phyloP scores from a whole-genome alignment of 2,329 filamentous ascomycete genomes.

The Cladosporium velox region DNA sequence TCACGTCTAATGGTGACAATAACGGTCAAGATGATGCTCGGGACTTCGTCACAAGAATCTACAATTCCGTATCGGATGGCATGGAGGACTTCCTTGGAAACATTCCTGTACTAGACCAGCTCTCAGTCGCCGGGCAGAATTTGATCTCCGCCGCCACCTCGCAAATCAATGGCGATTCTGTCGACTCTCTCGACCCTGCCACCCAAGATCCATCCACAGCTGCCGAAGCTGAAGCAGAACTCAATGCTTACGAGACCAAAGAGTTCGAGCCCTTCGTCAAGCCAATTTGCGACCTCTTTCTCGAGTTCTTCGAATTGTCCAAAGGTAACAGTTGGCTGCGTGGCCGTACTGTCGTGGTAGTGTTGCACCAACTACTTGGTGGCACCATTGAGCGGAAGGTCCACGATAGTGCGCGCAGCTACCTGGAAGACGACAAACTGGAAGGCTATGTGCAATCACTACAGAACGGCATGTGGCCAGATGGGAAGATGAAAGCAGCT shows the following conservation, averaged over 20 bases:
- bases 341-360: conserved; percentile 91
- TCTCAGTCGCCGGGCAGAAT: conserved; percentile 89
- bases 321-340: conserved; percentile 96
- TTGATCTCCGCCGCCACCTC: conserved; percentile 72
- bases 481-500: conserved; percentile 57
- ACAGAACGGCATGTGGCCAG: conserved; percentile 80
- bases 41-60: conserved; percentile 91
- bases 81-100: conserved; percentile 98
- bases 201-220: conserved; percentile 52
- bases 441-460: conserved; percentile 73
- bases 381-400: conserved; percentile 96
- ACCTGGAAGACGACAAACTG: conserved; percentile 77
- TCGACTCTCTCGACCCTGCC: conserved; percentile 45
- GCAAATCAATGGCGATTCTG: conserved; percentile 47
- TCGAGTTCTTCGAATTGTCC: conserved; percentile 93
- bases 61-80: conserved; percentile 94
- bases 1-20: conserved; percentile 62
- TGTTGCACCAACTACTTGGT: conserved; percentile 91
- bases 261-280: conserved; percentile 96
- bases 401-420: conserved; percentile 73
- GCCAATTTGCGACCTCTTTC: conserved; percentile 95
- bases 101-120: conserved; percentile 90
- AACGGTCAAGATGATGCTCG: conserved; percentile 57
- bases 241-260: conserved; percentile 87
- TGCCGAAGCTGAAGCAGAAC: conserved; percentile 85